Conservation (phyloP, 192 early-diverging fungal species). For the Coemansia sp. region DNA sequence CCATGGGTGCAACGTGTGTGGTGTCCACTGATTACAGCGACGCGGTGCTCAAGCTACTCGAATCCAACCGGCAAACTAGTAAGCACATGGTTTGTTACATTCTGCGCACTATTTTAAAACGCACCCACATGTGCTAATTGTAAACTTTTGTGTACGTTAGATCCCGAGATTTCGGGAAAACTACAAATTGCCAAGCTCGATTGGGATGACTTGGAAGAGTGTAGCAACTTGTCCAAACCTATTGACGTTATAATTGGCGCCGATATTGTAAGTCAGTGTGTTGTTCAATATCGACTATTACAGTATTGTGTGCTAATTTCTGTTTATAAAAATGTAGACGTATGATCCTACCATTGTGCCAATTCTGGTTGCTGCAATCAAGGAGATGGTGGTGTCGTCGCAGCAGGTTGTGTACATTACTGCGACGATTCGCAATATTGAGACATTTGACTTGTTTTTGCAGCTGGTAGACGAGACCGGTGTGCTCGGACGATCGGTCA, state of each 20-base stretch:
- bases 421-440: constrained; percentile 30
- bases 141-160: constrained; percentile 12
- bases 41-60: constrained; percentile 35
- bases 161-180: constrained; percentile 30
- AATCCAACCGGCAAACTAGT: constrained; percentile 35
- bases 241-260: constrained; percentile 50
- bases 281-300: neutral
- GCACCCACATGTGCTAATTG: neutral
- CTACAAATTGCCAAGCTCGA: constrained; percentile 37
- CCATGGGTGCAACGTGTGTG: constrained; percentile 44
- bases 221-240: constrained; percentile 16
- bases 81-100: constrained; percentile 6
- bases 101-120: neutral
- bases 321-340: constrained; percentile 17
- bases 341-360: constrained; percentile 51
- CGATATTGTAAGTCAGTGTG: constrained; percentile 45
- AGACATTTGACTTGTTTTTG: constrained; percentile 50
- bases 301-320: neutral
- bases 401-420: constrained; percentile 51
- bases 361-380: constrained; percentile 32
- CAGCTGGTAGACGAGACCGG: constrained; percentile 32
- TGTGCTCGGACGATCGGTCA: constrained; percentile 45
- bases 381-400: constrained; percentile 31
- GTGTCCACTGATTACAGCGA: constrained; percentile 32
- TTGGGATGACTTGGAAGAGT: constrained; percentile 37